Conservation (phyloP, 179 eudicot genomes). For the Kewa caespitosa region DNA sequence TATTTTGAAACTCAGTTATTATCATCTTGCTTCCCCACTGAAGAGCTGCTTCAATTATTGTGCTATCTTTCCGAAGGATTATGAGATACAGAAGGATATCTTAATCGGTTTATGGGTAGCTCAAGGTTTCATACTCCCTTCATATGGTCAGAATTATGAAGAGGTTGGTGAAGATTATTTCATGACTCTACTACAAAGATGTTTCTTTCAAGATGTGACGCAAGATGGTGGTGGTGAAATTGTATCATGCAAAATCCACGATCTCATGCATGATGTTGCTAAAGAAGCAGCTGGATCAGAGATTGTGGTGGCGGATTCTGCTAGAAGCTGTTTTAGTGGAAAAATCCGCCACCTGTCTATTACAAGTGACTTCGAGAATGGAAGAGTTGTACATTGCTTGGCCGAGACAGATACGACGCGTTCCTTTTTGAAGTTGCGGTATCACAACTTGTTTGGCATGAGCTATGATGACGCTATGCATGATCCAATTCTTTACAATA, state of each 20-base stretch:
- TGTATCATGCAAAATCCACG: constrained; percentile 11
- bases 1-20: constrained; percentile 1
- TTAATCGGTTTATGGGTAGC: constrained; percentile 16
- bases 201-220: constrained; percentile 1
- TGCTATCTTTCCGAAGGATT: constrained; percentile 5
- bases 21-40: not conserved
- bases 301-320: not conserved
- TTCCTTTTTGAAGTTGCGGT: no score
- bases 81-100: not conserved
- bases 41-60: not conserved
- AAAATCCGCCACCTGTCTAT: constrained; percentile 9
- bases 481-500: no score
- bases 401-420: no score
- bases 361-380: not conserved
- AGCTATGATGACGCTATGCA: no score
- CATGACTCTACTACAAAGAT: not conserved
- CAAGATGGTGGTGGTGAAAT: not conserved
- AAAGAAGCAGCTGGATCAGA: not conserved
- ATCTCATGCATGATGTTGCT: constrained; percentile 23
- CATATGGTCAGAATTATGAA: not conserved
- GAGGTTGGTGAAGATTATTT: constrained; percentile 4
- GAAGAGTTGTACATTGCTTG: constrained; percentile 2
- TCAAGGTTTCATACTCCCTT: constrained; percentile 6
- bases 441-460: no score
- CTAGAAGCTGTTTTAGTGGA: not conserved